Conservation (phyloP, 2,329 filamentous ascomycete genomes). For the Beauveria sp. region DNA sequence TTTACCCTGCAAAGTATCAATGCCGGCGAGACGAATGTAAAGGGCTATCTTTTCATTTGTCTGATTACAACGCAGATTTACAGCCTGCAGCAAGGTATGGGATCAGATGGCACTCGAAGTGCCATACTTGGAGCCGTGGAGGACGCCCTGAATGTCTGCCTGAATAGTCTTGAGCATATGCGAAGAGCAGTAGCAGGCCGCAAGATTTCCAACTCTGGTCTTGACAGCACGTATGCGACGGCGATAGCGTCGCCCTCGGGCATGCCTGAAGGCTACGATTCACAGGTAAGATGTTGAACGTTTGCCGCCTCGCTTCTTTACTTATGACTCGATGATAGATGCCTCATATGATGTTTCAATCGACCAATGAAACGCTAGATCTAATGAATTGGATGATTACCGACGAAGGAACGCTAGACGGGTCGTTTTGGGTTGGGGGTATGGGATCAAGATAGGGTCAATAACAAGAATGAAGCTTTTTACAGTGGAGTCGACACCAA, state of each 20-base stretch:
- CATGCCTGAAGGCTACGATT: background rate
- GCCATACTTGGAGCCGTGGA: background rate
- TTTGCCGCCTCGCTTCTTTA: background rate
- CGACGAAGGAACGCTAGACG: background rate
- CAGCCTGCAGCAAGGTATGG: background rate
- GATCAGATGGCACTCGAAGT: background rate
- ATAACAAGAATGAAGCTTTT: background rate
- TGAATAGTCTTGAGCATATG: background rate
- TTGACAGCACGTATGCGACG: background rate
- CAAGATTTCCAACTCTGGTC: background rate
- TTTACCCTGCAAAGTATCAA: constrained; percentile 34
- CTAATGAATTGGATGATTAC: constrained; percentile 1
- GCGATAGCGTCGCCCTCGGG: background rate
- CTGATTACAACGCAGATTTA: background rate
- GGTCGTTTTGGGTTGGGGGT: background rate
- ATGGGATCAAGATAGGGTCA: background rate
- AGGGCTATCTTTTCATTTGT: constrained; percentile 37
- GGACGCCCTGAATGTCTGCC: background rate
- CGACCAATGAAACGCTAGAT: background rate
- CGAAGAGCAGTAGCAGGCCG: background rate
- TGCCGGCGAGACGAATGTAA: constrained; percentile 47
- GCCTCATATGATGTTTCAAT: background rate
- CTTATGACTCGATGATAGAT: background rate
- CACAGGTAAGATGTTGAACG: background rate
- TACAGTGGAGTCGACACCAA: background rate